phyloP scores from a whole-genome alignment of 371 early-diverging fungal genomes.

The Zychaea mexicana region DNA sequence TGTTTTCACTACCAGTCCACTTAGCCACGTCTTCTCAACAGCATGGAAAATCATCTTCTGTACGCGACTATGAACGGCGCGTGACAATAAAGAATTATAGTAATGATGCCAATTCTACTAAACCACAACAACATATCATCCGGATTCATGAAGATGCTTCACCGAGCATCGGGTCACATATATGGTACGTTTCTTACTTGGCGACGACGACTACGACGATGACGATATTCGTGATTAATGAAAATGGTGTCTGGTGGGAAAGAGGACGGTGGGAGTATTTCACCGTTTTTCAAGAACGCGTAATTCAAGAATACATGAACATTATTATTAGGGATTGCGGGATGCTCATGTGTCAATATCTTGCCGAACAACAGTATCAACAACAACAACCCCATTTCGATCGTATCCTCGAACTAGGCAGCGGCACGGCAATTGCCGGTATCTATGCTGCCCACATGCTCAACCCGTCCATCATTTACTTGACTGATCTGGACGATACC shows the following conservation, averaged over 20 bases:
- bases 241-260: too few species aligned
- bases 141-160: conserved; percentile 42
- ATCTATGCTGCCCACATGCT: conserved; percentile 38
- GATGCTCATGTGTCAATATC: conserved; percentile 37
- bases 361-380: not conserved
- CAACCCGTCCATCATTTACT: conserved; percentile 18
- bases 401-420: conserved; percentile 38
- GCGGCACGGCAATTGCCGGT: conserved; percentile 53
- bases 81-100: not conserved
- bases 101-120: conserved; percentile 17
- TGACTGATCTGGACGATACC: conserved; percentile 48
- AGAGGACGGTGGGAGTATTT: too few species aligned
- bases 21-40: not conserved
- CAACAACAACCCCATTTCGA: not conserved
- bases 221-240: too few species aligned
- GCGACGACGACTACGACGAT: too few species aligned
- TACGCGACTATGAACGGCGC: conserved; percentile 16
- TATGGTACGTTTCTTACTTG: conserved; percentile 33
- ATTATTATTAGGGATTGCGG: conserved; percentile 45
- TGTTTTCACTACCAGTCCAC: conserved; percentile 34
- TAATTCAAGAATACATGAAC: not conserved
- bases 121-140: conserved; percentile 21
- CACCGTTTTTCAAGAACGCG: conserved; percentile 4
- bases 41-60: not conserved
- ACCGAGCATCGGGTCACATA: conserved; percentile 47